Base-by-base conservation (phyloP, 2,329 filamentous ascomycete genomes). In the Aspergillus ibericus region DNA sequence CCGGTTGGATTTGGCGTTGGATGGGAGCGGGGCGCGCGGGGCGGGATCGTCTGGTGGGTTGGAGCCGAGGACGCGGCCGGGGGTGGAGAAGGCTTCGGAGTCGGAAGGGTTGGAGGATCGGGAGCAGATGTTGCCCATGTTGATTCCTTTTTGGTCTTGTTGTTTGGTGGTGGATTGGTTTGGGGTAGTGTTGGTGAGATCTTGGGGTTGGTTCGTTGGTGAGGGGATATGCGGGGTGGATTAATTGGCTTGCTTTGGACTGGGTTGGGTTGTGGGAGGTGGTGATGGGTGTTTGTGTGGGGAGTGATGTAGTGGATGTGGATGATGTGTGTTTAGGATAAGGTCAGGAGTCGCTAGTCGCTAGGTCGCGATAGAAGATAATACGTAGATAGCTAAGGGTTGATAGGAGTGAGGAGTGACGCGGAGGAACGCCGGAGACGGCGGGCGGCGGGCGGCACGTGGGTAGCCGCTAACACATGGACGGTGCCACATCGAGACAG, bases 81-180 rank as follows among this genome's bases (percentile, higher is more conserved):
- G 88, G 55, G 85, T 84, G 53, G 85, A 78, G 79, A 92, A 95
- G 74, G 85, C 81, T 67, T 90, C 86, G 44, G 79, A 67, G 63
- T 80, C 69, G 35, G 35, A 16, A 15, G 35, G 15, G 62, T 84
- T 78, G 32, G 85, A 79, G 59, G 81, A 83, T 75, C 91, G 92
- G 72, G 91, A 90, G 80, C 91, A 96, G 77, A 92, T 83, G 74
- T 92, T 93, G 59, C 93, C 93, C 93, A 97, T 96, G 36, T 58
- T 57, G 40, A 29, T 55, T 29, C 16, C 44, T 40, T 22, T 9
- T 1, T 13, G 5, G 13, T 46, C 7, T 9, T 16, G 25, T 3
- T 47, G 8, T 22, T 27, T 25, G 8, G 10, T 9, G 7, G 34
- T n/a, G 35, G 25, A 25, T 12, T 32, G 16, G 51, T 18, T 36